phyloP scores from a whole-genome alignment of 2,329 filamentous ascomycete species.

The Arthrobotrys conoides region DNA sequence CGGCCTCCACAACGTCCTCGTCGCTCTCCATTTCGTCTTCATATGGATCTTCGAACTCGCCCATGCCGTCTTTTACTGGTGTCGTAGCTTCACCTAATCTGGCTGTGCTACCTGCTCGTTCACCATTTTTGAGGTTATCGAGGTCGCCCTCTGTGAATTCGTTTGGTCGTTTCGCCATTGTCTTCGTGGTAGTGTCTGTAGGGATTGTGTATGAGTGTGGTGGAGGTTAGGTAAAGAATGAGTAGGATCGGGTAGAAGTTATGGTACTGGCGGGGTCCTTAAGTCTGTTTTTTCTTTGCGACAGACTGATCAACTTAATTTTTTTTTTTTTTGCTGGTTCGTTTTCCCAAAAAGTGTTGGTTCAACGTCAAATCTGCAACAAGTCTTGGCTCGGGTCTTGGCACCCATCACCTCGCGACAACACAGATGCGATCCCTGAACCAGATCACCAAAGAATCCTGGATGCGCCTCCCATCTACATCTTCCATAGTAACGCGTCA shows the following conservation, averaged over 20 bases:
- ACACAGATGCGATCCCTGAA: slow-evolving; percentile 22
- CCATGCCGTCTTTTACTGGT: slow-evolving; percentile 69
- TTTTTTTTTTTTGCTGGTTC: slow-evolving; percentile 39
- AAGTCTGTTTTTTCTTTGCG: slow-evolving; percentile 27
- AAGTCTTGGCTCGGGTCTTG: slow-evolving; percentile 21
- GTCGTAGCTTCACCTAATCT: slow-evolving; percentile 68
- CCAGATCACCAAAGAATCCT: background rate
- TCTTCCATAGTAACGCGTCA: slow-evolving; percentile 13
- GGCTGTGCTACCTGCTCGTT: slow-evolving; percentile 55
- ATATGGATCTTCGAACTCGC: slow-evolving; percentile 75
- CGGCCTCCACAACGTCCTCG: slow-evolving; percentile 80
- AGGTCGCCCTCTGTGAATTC: slow-evolving; percentile 60
- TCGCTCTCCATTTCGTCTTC: slow-evolving; percentile 85
- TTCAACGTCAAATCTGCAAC: slow-evolving; percentile 25
- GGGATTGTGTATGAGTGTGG: background rate
- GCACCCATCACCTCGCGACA: slow-evolving; percentile 19
- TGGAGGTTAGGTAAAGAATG: background rate
- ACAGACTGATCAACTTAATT: slow-evolving; percentile 40
- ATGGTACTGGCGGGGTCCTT: slow-evolving; percentile 37
- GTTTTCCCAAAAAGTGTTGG: slow-evolving; percentile 51
- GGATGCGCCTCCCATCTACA: background rate
- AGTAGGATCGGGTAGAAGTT: background rate
- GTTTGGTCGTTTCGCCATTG: slow-evolving; percentile 57
- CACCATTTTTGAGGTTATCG: slow-evolving; percentile 61
- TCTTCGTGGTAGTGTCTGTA: background rate